phyloP scores from a whole-genome alignment of 129 eudicot genomes.

The Arctium minus region DNA sequence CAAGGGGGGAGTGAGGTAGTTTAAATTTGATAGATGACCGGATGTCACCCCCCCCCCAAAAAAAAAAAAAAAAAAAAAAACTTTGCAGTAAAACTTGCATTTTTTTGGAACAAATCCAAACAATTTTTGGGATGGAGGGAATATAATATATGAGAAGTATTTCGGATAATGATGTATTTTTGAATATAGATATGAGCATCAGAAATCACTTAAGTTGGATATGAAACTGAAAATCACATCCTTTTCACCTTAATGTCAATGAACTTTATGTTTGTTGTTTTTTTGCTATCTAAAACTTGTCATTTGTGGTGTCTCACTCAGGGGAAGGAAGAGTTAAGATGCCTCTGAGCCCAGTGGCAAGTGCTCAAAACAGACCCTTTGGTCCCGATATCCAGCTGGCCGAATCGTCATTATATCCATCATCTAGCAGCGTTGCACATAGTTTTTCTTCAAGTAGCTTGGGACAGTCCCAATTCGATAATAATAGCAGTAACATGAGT shows the following conservation, averaged over 20 bases:
- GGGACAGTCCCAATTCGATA: slow-evolving; percentile 84
- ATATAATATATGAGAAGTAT: too few species aligned
- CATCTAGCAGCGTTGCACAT: slow-evolving; percentile 66
- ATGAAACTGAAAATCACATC: too few species aligned
- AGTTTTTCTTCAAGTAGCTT: slow-evolving; percentile 87
- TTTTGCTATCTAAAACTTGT: background rate
- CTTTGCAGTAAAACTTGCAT: background rate
- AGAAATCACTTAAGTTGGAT: too few species aligned
- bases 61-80: too few species aligned
- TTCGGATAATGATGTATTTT: too few species aligned
- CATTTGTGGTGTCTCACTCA: slow-evolving; percentile 36
- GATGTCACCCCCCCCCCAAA: too few species aligned
- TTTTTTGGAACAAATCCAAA: background rate
- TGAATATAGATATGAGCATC: too few species aligned
- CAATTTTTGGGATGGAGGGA: too few species aligned
- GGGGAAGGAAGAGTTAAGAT: slow-evolving; percentile 89
- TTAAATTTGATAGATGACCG: too few species aligned
- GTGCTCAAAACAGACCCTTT: slow-evolving; percentile 56
- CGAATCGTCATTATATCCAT: slow-evolving; percentile 55
- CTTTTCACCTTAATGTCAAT: background rate
- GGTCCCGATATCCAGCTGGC: slow-evolving; percentile 65
- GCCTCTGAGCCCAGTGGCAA: slow-evolving; percentile 86
- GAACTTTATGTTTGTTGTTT: background rate
- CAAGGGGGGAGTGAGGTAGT: too few species aligned
- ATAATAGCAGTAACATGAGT: slow-evolving; percentile 46